Evolutionary conservation across 495 filamentous ascomycete genomes (phyloP), one percentile per base, ranked within the genome.

Genomic region (Hypoxylon fuscum): DNA sequence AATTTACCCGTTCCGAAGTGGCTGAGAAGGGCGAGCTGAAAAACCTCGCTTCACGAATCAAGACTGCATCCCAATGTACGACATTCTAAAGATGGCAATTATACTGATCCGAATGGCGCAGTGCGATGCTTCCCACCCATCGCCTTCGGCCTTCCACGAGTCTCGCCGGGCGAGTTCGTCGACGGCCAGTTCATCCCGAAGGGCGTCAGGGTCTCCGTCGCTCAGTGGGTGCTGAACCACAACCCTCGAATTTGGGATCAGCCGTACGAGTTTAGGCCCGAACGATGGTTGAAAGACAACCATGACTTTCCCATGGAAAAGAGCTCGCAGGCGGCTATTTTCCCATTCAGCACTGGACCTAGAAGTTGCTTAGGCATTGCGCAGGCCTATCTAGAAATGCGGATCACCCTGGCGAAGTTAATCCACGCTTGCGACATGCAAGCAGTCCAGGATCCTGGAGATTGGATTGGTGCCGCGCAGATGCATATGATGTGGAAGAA

Each of bases 401-500:
- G 66, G 5, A 49, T 75, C 21, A 32, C 78, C 5, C 41, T 80
- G 8, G 59, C 73, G 18, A 80, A 77, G 57, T 27, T 79, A 10
- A 21, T 71, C 2, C 74, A 60, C 38, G 66, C 45, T 9, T 77
- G 72, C 46, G 68, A 79, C 44, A 34, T 76, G 44, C 69, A 72
- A 34, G 51, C 73, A 1, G 66, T 74, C 5, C 60, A 69, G 42
- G 58, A 64, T 22, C 57, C 71, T 14, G 52, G 67, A 3, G 72
- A 76, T 41, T 78, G 74, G 74, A 38, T 70, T 17, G 48, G 58
- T 2, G 53, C 69, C 21, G 56, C 66, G 2, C 27, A 65, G 42
- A 62, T 76, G 43, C 48, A 76, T 52, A 54, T 78, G 42, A 43
- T 76, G 58, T 79, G 74, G 77, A 73, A 62, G 47, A 76, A 76